Evolutionary conservation across 2,329 filamentous ascomycete genomes (phyloP).

Genomic region (Fusarium stilboides): DNA sequence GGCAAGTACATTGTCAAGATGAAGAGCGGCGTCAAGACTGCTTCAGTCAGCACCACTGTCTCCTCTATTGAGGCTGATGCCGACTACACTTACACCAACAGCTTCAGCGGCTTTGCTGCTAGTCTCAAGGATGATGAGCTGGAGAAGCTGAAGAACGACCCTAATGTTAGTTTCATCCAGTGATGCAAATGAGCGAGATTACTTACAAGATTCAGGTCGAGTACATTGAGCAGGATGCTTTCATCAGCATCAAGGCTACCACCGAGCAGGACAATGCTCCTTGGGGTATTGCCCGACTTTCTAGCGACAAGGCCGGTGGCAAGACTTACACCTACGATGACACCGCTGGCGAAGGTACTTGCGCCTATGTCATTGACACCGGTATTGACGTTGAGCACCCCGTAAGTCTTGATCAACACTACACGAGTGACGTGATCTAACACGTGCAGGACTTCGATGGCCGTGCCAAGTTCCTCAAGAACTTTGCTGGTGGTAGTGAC

Average conservation of each 20-base stretch:
- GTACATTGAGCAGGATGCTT: constrained; percentile 59
- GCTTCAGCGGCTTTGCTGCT: constrained; percentile 51
- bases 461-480: constrained; percentile 53
- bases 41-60: constrained; percentile 48
- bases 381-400: constrained; percentile 58
- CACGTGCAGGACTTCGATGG: constrained; percentile 52
- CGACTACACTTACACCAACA: constrained; percentile 50
- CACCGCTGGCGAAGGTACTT: constrained; percentile 59
- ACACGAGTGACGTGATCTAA: neutral
- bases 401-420: constrained; percentile 47
- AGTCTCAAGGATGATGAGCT: constrained; percentile 48
- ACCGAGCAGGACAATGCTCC: constrained; percentile 56
- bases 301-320: constrained; percentile 51
- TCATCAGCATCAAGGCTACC: constrained; percentile 49
- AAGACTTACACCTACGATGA: constrained; percentile 58
- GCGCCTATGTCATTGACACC: constrained; percentile 64
- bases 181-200: too few relatives aligned
- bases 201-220: constrained; percentile 49
- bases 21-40: constrained; percentile 42
- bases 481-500: constrained; percentile 47
- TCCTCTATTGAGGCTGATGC: constrained; percentile 51
- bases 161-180: constrained; percentile 38
- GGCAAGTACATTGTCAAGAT: constrained; percentile 59
- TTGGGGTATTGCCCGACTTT: constrained; percentile 59
- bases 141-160: constrained; percentile 48